Base-by-base conservation (phyloP, 768 basidiomycete genomes). In the Suillus placidus region DNA sequence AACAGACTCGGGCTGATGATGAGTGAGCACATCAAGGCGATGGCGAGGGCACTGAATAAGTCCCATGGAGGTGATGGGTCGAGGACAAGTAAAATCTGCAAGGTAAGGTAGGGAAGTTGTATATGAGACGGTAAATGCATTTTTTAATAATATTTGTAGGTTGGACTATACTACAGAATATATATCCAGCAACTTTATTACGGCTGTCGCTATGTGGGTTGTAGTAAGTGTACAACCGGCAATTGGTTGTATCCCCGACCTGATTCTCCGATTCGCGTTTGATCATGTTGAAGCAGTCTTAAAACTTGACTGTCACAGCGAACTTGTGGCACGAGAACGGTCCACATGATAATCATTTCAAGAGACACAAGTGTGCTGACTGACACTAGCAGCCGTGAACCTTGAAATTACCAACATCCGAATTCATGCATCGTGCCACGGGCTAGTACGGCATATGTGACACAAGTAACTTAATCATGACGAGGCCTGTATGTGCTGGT, bases 31-130 rank as follows among this genome's bases (percentile, higher is more conserved):
- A 57, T 3, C 37, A 57, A 23, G 14, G 13, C 16, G 35, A 57
- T 13, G 8, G 56, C 56, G 23, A 57, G 10, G 35, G 56, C 37
- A 37, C 56, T 23, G 9, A 57, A 57, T 37, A 57, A 23, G 35
- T 38, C 23, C 56, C 37, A 57, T 57, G 56, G 56, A 38, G 16
- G 51, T 30, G 47, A 60, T 51, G 49, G 54, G 10, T 37, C 43
- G 4, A 51, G 18, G 18, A 13, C 30, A 13, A 60, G 38, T 2
- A 64, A 37, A 51, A 37, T 30, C 18, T 38, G 57, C 26, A 35
- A 42, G n/a, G 40, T 26, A 13, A 51, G 54, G 18, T 20, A 60
- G 63, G 30, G 40, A 40, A 49, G 60, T 47, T 32, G 60, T 23
- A 52, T 18, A 6, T 45, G n/a, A 38, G 7, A 9, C 18, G 23